Base-by-base conservation (phyloP, 2,329 filamentous ascomycete genomes). In the Trichoderma simmonsii region DNA sequence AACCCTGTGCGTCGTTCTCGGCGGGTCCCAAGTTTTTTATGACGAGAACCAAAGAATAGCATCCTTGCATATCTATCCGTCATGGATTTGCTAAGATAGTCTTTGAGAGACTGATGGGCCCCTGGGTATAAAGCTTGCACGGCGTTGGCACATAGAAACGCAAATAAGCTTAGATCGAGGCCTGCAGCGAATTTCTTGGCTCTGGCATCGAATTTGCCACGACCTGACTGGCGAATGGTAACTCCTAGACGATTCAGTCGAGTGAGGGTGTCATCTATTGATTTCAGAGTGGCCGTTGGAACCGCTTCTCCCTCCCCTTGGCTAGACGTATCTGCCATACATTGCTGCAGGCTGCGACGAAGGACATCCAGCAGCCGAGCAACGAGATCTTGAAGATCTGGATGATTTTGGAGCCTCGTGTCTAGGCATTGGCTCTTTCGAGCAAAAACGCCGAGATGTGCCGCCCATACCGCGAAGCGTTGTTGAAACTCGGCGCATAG, bases 391-490 rank as follows among this genome's bases (percentile, higher is more conserved):
- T 59, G 69, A 36, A 73, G 63, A 9, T 73, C 70, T 2, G 70
- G 72, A 15, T 61, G n/a, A 3, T 73, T 63, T 11, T 4, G 73
- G 26, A 73, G 65, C n/a, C 66, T 62, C 6, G 56, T 72, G 18
- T 73, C 71, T 15, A 73, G 60, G 28, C 60, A 73, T 26, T 73
- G 71, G 21, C 73, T 73, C 56, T 39, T 72, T 3, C 65, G 59
- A 56, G 73, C 66, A 71, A 73, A 73, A 5, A 73, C 71, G 4
- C 71, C 73, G n/a, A 73, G 60, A 36, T 73, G 39, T 15, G 71
- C 65, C 1, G 71, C 57, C 72, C 71, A 73, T 62, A 66, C 67
- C 1, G 71, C 65, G 30, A 73, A 73, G 1, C 71, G 59, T 43
- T 70, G 54, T 21, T 73, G 65, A n/a, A 34, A 73, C 18, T 73